Percentiles rank a stretch among this genome's conserved stretches.
These are phyloP conservation scores for Austropuccinia psidii DNA, from an alignment of 1,284 basidiomycete genomes.

Conservation along the genomic window DNA sequence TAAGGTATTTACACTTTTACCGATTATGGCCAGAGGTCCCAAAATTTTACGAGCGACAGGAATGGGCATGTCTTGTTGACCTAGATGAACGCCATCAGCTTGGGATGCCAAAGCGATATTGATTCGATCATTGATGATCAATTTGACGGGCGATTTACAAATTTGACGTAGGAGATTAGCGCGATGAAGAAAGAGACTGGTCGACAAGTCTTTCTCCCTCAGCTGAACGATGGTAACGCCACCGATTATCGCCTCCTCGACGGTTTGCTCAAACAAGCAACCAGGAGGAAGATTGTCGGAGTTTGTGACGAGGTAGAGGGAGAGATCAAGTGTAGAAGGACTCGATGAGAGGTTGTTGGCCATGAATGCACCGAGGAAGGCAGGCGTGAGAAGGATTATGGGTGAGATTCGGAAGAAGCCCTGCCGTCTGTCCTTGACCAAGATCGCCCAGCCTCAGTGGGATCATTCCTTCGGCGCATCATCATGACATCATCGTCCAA, in stretches of 20 bases:
- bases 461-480: no score
- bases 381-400: no score
- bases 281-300: slow-evolving; percentile 21
- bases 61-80: slow-evolving; percentile 80
- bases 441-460: no score
- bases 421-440: no score
- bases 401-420: no score
- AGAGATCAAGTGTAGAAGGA: slow-evolving; percentile 17
- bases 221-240: slow-evolving; percentile 30
- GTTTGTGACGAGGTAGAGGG: slow-evolving; percentile 29
- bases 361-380: no score
- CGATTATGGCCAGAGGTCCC: slow-evolving; percentile 65
- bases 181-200: slow-evolving; percentile 10
- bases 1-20: slow-evolving; percentile 68
- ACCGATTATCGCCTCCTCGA: slow-evolving; percentile 16
- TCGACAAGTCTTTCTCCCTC: slow-evolving; percentile 25
- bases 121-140: slow-evolving; percentile 85
- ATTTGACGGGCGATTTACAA: slow-evolving; percentile 54
- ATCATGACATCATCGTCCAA: no score
- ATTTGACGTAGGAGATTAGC: slow-evolving; percentile 14
- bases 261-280: slow-evolving; percentile 8
- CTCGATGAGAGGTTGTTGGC: no score
- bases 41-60: slow-evolving; percentile 62
- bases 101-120: slow-evolving; percentile 73
- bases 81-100: slow-evolving; percentile 69